These are phyloP conservation scores for Rhodotorula babjevae DNA, from an alignment of 768 basidiomycete species.

Conservation along the genomic window DNA sequence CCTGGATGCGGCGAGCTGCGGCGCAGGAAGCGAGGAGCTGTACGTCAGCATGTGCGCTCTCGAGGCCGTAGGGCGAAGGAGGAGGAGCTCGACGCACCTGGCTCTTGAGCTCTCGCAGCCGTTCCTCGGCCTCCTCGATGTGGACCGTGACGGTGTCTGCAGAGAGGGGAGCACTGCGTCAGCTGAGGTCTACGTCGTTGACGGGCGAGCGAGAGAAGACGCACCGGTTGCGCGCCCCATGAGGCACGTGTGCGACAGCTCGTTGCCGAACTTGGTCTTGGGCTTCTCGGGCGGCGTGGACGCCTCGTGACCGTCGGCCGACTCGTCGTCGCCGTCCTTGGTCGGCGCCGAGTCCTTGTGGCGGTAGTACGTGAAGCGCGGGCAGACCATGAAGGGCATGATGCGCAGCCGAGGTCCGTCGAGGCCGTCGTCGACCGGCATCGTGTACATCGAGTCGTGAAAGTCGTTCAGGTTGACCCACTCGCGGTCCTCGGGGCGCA, in stretches of 20 bases:
- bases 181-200: neutral
- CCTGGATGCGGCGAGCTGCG: neutral
- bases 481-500: conserved; percentile 35
- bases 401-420: conserved; percentile 60
- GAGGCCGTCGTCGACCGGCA: conserved; percentile 46
- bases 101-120: conserved; percentile 28
- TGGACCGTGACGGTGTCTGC: conserved; percentile 41
- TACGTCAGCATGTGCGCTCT: neutral
- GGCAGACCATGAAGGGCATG: conserved; percentile 68
- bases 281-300: conserved; percentile 8
- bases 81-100: neutral
- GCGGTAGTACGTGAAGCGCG: conserved; percentile 70
- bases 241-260: conserved; percentile 74
- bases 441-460: conserved; percentile 66
- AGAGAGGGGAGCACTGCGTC: neutral
- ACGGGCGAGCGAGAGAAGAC: neutral
- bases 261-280: conserved; percentile 69
- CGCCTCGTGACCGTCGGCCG: neutral
- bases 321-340: conserved; percentile 17
- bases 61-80: neutral
- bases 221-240: conserved; percentile 54
- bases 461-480: conserved; percentile 83
- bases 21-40: too few species aligned
- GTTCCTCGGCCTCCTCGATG: conserved; percentile 20
- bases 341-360: conserved; percentile 22